Percentiles rank a stretch among this genome's conserved stretches.
These are phyloP conservation scores for Hypsizygus ulmarius DNA, from an alignment of 1,284 basidiomycete genomes.

Conservation along the genomic window DNA sequence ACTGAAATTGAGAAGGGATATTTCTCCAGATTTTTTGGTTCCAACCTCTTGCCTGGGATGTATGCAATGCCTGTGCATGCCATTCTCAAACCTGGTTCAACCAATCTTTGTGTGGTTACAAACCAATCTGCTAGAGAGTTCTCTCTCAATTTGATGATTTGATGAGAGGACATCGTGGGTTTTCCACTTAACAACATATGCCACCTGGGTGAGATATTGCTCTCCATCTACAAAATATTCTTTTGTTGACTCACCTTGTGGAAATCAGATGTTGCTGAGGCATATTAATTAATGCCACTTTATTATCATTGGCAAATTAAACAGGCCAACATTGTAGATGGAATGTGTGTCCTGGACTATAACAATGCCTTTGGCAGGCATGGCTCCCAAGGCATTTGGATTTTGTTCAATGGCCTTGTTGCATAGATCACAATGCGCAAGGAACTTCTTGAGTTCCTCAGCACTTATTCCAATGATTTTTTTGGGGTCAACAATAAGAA, in stretches of 20 bases:
- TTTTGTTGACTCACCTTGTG: constrained; percentile 4
- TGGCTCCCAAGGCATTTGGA: constrained; percentile 25
- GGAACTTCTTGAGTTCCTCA: constrained; percentile 20
- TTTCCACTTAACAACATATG: constrained; percentile 23
- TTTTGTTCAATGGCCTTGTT: constrained; percentile 29
- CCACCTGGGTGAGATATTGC: constrained; percentile 21
- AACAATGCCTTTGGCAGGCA: constrained; percentile 31
- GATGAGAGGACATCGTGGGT: constrained; percentile 12
- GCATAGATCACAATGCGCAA: constrained; percentile 31
- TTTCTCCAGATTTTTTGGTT: constrained; percentile 25
- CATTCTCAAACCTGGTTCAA: constrained; percentile 35
- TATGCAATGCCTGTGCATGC: constrained; percentile 33
- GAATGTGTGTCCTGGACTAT: neutral
- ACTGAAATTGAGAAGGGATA: neutral
- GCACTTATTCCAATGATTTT: constrained; percentile 38
- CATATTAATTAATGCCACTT: neutral
- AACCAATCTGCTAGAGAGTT: constrained; percentile 31
- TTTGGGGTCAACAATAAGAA: constrained; percentile 25
- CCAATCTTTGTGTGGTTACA: constrained; percentile 35
- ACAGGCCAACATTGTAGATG: constrained; percentile 7
- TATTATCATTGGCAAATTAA: constrained; percentile 9
- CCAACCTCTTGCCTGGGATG: constrained; percentile 11
- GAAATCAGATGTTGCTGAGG: too few species aligned
- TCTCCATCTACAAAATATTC: constrained; percentile 4
- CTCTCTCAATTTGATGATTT: constrained; percentile 38